Evolutionary conservation across 208 protist genomes (phyloP).

Genomic region (Lotmaria passim): DNA sequence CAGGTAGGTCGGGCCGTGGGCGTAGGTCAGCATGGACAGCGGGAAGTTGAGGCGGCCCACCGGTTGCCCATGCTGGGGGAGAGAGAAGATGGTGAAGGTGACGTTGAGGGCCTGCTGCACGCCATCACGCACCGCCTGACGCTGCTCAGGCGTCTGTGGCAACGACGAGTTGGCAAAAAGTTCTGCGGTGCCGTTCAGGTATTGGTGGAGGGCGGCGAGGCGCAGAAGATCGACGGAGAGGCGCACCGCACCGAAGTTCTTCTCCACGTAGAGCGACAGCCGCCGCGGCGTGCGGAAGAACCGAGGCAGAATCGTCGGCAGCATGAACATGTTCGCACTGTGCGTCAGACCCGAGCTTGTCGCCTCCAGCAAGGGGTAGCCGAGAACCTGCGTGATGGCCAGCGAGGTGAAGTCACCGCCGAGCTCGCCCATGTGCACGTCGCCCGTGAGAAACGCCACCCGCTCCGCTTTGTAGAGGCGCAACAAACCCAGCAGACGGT

Average conservation of each 20-base stretch:
- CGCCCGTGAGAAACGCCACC: constrained; percentile 81
- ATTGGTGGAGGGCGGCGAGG: constrained; percentile 12
- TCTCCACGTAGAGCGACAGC: constrained; percentile 63
- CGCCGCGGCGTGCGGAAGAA: constrained; percentile 58
- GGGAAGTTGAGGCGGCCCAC: constrained; percentile 55
- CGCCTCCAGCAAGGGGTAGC: constrained; percentile 76
- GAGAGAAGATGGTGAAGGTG: constrained; percentile 64
- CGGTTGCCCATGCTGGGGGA: constrained; percentile 45
- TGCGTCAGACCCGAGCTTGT: constrained; percentile 88
- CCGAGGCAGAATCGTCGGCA: constrained; percentile 44
- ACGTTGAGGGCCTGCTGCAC: constrained; percentile 58
- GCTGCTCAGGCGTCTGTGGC: constrained; percentile 12
- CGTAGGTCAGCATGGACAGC: constrained; percentile 61
- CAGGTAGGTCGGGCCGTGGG: constrained; percentile 35
- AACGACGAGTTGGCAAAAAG: not conserved
- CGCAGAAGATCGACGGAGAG: constrained; percentile 43
- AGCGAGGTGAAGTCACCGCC: constrained; percentile 50
- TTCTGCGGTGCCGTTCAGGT: constrained; percentile 14
- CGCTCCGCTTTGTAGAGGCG: constrained; percentile 49
- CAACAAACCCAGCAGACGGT: constrained; percentile 64
- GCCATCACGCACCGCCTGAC: constrained; percentile 15
- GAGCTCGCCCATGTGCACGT: constrained; percentile 88
- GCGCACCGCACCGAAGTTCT: constrained; percentile 69
- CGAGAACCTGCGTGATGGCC: constrained; percentile 43
- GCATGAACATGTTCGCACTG: constrained; percentile 56